Evolutionary conservation across 768 basidiomycete genomes (phyloP).

Genomic region (Goffeauzyma gilvescens): DNA sequence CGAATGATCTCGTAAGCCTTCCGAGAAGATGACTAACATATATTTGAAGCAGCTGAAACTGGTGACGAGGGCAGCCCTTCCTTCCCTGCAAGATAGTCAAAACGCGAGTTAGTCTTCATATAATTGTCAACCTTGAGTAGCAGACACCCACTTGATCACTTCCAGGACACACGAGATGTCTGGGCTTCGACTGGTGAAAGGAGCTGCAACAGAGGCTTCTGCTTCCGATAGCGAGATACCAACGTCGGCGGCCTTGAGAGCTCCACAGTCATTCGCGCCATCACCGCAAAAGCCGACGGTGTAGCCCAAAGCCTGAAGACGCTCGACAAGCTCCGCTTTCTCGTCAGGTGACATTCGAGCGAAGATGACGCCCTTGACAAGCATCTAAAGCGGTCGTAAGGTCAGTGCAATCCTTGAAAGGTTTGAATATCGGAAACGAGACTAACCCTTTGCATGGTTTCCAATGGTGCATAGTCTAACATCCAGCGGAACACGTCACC

Average conservation of each 20-base stretch:
- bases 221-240: conserved; percentile 92
- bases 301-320: conserved; percentile 79
- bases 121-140: not conserved
- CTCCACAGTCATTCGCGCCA: conserved; percentile 96
- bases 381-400: conserved; percentile 47
- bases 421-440: not conserved
- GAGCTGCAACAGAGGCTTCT: conserved; percentile 93
- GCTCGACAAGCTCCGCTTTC: conserved; percentile 94
- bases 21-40: conserved; percentile 46
- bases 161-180: conserved; percentile 93
- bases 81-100: conserved; percentile 38
- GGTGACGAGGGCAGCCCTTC: conserved; percentile 83
- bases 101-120: not conserved
- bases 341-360: conserved; percentile 99
- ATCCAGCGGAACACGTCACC: conserved; percentile 98
- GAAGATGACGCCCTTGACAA: conserved; percentile 88
- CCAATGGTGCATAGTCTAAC: conserved; percentile 79
- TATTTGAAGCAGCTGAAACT: conserved; percentile 99
- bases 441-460: conserved; percentile 78
- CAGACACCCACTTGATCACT: conserved; percentile 47
- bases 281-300: conserved; percentile 97
- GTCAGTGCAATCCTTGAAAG: not conserved
- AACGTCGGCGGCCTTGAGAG: conserved; percentile 93
- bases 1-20: not conserved
- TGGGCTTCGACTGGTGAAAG: conserved; percentile 80